These are phyloP conservation scores for Murraya koenigii DNA, from an alignment of 345 rosid genomes.

Conservation along the genomic window DNA sequence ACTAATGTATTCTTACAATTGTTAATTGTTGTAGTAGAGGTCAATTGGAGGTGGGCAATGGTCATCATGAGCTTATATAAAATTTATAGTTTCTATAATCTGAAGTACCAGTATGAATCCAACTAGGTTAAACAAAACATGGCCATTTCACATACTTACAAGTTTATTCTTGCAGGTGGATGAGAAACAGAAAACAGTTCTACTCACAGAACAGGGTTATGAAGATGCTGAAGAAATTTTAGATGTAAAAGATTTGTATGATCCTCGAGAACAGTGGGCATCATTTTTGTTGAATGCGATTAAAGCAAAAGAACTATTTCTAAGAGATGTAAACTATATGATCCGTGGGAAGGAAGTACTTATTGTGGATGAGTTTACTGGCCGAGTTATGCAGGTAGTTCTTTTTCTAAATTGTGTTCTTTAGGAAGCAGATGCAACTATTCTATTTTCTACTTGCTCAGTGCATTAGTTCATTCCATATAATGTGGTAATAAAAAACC, in stretches of 20 bases:
- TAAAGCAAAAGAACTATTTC: slow-evolving; percentile 92
- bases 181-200: slow-evolving; percentile 89
- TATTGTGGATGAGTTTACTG: slow-evolving; percentile 96
- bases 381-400: slow-evolving; percentile 97
- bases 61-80: neutral
- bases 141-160: slow-evolving; percentile 7
- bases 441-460: neutral
- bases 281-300: slow-evolving; percentile 86
- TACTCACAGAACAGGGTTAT: slow-evolving; percentile 95
- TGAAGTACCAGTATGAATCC: neutral
- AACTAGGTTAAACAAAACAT: neutral
- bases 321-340: slow-evolving; percentile 91
- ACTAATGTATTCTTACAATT: neutral
- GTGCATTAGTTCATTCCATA: slow-evolving; percentile 2
- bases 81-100: neutral
- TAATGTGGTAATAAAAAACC: neutral
- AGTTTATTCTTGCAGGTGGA: slow-evolving; percentile 63
- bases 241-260: slow-evolving; percentile 87
- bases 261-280: slow-evolving; percentile 98
- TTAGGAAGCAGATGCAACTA: neutral
- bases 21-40: neutral
- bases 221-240: slow-evolving; percentile 96
- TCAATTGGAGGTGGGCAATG: neutral
- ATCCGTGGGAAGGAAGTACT: slow-evolving; percentile 94
- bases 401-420: slow-evolving; percentile 15